Evolutionary conservation across 805 yeast genomes (phyloP).

Genomic region (Aciculoconidium aculeatum): DNA sequence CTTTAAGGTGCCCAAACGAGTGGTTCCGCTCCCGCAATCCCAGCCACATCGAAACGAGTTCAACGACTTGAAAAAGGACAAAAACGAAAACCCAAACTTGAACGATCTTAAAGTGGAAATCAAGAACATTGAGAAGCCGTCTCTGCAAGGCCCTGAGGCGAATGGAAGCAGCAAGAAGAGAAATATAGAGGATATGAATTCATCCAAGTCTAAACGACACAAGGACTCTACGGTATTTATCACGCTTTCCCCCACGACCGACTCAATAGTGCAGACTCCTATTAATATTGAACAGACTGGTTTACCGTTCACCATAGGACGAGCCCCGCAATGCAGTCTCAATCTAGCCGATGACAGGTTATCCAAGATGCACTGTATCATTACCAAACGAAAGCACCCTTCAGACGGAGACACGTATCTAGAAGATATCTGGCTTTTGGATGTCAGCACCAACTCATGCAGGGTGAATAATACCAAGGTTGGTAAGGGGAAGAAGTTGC

Average conservation of each 20-base stretch:
- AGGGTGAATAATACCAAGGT: slow-evolving; percentile 55
- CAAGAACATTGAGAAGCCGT: neutral
- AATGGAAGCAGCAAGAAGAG: slow-evolving; percentile 4
- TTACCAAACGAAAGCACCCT: slow-evolving; percentile 59
- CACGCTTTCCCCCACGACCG: slow-evolving; percentile 21
- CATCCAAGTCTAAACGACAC: neutral
- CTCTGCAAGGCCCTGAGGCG: slow-evolving; percentile 9
- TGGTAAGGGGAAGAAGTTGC: slow-evolving; percentile 57
- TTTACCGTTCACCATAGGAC: slow-evolving; percentile 66
- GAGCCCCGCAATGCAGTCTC: slow-evolving; percentile 58
- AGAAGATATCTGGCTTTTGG: slow-evolving; percentile 76
- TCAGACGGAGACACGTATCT: slow-evolving; percentile 39
- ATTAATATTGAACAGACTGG: slow-evolving; percentile 63
- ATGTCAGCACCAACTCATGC: slow-evolving; percentile 76
- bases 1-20: slow-evolving; percentile 39
- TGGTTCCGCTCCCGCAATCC: slow-evolving; percentile 38
- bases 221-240: slow-evolving; percentile 53
- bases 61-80: slow-evolving; percentile 10
- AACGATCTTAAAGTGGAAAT: no score
- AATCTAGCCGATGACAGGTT: slow-evolving; percentile 66
- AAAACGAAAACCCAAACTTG: no score
- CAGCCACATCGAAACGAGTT: slow-evolving; percentile 23
- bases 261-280: slow-evolving; percentile 41
- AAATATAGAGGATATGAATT: slow-evolving; percentile 6
- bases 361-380: slow-evolving; percentile 78